Percentiles rank a stretch among this genome's conserved stretches.
phyloP scores from a whole-genome alignment of 2,329 filamentous ascomycete species.

The Myriosclerotinia duriaeana region DNA sequence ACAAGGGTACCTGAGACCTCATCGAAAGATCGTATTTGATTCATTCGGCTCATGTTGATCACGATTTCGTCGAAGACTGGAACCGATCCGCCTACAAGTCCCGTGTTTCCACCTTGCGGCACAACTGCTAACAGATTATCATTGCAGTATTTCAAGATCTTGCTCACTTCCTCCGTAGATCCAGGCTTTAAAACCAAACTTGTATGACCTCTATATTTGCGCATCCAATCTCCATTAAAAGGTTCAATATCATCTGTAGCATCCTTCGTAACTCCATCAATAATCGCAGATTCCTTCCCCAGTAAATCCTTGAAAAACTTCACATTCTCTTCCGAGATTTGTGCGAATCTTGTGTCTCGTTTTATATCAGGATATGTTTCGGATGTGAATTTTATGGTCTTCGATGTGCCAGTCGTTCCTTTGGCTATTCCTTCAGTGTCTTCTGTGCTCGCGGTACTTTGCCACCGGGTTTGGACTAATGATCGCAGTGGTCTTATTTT shows the following conservation, averaged over 20 bases:
- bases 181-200: conserved; percentile 83
- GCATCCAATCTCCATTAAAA: conserved; percentile 99
- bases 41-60: conserved; percentile 87
- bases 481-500: conserved; percentile 29
- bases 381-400: conserved; percentile 71
- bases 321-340: conserved; percentile 77
- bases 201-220: conserved; percentile 91
- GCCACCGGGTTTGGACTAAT: conserved; percentile 34
- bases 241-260: conserved; percentile 78
- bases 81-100: conserved; percentile 90
- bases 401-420: conserved; percentile 38
- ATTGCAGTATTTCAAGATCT: conserved; percentile 93
- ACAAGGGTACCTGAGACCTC: conserved; percentile 88
- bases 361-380: conserved; percentile 83
- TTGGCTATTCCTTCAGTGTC: conserved; percentile 36
- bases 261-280: conserved; percentile 78
- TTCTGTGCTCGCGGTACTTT: conserved; percentile 39
- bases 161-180: conserved; percentile 83
- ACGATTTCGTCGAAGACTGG: conserved; percentile 99
- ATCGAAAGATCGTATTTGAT: conserved; percentile 86
- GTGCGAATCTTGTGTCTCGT: conserved; percentile 72
- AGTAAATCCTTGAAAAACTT: conserved; percentile 79
- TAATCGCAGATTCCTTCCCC: conserved; percentile 72
- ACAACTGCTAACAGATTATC: conserved; percentile 89
- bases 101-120: conserved; percentile 95